A percentile compares a stretch with the other conserved stretches of the same genome.
Evolutionary conservation across 129 eudicot species (phyloP).

Genomic region (Flaveria brownii): DNA sequence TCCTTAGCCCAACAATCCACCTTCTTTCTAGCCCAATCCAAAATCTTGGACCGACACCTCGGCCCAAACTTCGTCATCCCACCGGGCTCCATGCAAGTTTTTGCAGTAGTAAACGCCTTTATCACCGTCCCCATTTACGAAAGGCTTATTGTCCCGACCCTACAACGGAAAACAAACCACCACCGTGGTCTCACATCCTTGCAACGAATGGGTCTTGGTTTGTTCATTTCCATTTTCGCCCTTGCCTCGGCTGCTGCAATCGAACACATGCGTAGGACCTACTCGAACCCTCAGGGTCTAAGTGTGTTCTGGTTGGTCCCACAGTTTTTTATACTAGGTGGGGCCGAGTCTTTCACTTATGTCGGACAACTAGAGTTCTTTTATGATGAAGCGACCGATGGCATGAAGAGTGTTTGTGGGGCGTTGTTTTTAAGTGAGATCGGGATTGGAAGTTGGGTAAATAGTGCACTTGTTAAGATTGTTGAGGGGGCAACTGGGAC

Average conservation of each 20-base stretch:
- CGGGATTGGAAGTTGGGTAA: conserved; percentile 86
- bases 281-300: conserved; percentile 18
- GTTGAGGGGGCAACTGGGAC: conserved; percentile 54
- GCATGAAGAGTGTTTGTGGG: conserved; percentile 71
- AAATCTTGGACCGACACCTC: conserved; percentile 52
- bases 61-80: conserved; percentile 64
- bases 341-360: conserved; percentile 74
- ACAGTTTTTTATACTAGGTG: conserved; percentile 68
- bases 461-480: conserved; percentile 68
- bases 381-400: conserved; percentile 83
- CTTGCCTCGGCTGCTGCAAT: conserved; percentile 54
- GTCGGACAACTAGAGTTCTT: conserved; percentile 85
- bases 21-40: conserved; percentile 73
- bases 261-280: conserved; percentile 51
- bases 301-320: conserved; percentile 80
- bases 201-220: conserved; percentile 83
- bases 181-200: conserved; percentile 74
- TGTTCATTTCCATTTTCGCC: conserved; percentile 68
- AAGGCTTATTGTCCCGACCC: conserved; percentile 49
- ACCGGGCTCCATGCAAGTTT: conserved; percentile 68
- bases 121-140: conserved; percentile 78
- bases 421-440: conserved; percentile 80
- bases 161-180: conserved; percentile 57
- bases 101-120: conserved; percentile 64
- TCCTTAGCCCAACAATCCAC: conserved; percentile 82